phyloP scores from a whole-genome alignment of 441 rosid genomes.

The Mallotus repandus region DNA sequence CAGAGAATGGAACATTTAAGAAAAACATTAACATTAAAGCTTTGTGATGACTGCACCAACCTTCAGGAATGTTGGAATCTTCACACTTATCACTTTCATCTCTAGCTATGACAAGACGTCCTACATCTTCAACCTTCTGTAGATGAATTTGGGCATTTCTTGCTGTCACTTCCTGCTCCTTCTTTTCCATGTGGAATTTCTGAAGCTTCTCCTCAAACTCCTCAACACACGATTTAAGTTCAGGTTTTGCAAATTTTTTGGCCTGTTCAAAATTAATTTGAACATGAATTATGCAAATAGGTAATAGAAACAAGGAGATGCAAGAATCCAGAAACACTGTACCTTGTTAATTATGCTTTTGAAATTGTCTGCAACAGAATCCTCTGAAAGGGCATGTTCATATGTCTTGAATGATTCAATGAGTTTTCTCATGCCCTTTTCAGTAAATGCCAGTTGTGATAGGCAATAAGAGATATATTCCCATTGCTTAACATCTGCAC shows the following conservation, averaged over 20 bases:
- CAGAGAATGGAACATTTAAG: background rate
- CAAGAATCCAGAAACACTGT: constrained; percentile 16
- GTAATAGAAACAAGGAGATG: constrained; percentile 11
- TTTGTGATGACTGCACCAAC: constrained; percentile 20
- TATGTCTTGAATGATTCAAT: constrained; percentile 83
- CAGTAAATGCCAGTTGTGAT: constrained; percentile 90
- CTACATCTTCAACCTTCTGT: constrained; percentile 55
- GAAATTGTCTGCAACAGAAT: constrained; percentile 82
- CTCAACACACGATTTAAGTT: constrained; percentile 81
- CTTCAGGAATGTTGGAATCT: constrained; percentile 44
- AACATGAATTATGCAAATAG: constrained; percentile 5
- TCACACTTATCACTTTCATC: constrained; percentile 35
- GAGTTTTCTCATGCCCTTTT: constrained; percentile 91
- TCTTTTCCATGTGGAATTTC: constrained; percentile 84
- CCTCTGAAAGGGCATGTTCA: constrained; percentile 81
- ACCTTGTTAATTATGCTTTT: constrained; percentile 94
- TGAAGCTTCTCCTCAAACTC: constrained; percentile 96
- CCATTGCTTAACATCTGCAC: constrained; percentile 90
- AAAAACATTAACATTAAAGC: background rate
- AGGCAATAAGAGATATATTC: constrained; percentile 94
- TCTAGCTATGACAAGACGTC: constrained; percentile 29
- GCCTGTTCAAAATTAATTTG: constrained; percentile 48
- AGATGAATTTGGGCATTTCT: constrained; percentile 83
- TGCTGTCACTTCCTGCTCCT: constrained; percentile 93
- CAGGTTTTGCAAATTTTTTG: constrained; percentile 96